Base-by-base conservation (phyloP, 371 early-diverging fungal species). In the Saksenaea vasiformis region DNA sequence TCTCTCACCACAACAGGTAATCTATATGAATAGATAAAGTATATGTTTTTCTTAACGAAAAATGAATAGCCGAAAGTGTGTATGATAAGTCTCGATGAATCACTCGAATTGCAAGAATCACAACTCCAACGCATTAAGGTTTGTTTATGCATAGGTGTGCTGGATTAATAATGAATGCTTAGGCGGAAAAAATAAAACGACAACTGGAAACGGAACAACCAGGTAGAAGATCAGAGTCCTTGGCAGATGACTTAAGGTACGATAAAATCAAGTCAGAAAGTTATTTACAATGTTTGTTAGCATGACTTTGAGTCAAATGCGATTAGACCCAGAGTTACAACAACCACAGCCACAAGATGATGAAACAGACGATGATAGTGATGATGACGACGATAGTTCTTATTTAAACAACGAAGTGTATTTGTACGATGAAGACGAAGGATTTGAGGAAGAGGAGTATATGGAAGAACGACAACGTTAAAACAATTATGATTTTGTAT, bases 1-100 rank as follows among this genome's bases (percentile, higher is more conserved):
- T 28, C 37, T 19, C 53, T 35, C 28, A 61, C 56, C 39, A 14
- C 34, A 22, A 1, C 54, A 57, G 24, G 51, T 28, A 17, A 24
- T 15, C 24, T 19, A 13, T 15, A 22, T 47, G 15, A 7, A 36
- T 38, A n/a, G n/a, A n/a, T n/a, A n/a, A n/a, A n/a, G n/a, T n/a
- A n/a, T n/a, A n/a, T n/a, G n/a, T n/a, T n/a, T n/a, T n/a, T n/a
- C n/a, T n/a, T n/a, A n/a, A n/a, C n/a, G n/a, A n/a, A n/a, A n/a
- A n/a, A n/a, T n/a, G n/a, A n/a, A 43, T n/a, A 58, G 64, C 13
- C 55, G 5, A 58, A 43, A 37, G 60, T 67, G 9, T 67, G 68
- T 26, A 72, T 78, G 71, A 71, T 78, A 43, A 66, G 72, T 56
- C 56, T 78, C 17, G 71, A 78, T 17, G 79, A 78, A 57, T 78